Percentiles rank a stretch among this genome's conserved stretches.
phyloP scores from a whole-genome alignment of 1,284 basidiomycete species.

The Trichosporon sp. region DNA sequence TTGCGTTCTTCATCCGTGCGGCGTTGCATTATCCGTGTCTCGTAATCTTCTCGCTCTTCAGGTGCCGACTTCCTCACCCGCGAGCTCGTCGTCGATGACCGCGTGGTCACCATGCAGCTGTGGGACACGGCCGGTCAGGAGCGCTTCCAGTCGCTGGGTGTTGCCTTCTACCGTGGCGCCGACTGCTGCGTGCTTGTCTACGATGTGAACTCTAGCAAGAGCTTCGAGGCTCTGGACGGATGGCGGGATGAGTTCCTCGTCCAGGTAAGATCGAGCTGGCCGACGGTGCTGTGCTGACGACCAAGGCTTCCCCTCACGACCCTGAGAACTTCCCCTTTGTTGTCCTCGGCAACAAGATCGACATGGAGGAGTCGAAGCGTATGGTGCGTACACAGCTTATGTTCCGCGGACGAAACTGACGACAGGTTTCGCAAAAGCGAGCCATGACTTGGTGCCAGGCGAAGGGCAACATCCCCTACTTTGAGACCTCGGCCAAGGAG shows the following conservation, averaged over 20 bases:
- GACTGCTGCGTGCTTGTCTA: slow-evolving; percentile 99
- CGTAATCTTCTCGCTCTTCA: slow-evolving; percentile 29
- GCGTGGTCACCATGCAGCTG: slow-evolving; percentile 97
- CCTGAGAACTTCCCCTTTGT: slow-evolving; percentile 99
- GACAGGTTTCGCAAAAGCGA: slow-evolving; percentile 93
- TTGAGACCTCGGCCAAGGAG: slow-evolving; percentile 99
- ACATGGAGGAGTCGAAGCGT: slow-evolving; percentile 97
- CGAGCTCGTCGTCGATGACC: slow-evolving; percentile 97
- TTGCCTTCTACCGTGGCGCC: slow-evolving; percentile 97
- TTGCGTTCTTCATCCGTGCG: not conserved
- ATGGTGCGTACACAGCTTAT: slow-evolving; percentile 80
- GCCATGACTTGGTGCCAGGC: slow-evolving; percentile 99
- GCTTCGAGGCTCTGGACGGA: slow-evolving; percentile 91
- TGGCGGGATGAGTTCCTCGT: slow-evolving; percentile 98
- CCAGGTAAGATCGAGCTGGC: slow-evolving; percentile 49
- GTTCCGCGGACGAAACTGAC: too few species aligned
- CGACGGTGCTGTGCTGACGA: not conserved
- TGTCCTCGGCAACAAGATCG: slow-evolving; percentile 98
- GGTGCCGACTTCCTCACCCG: slow-evolving; percentile 73
- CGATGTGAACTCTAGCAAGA: slow-evolving; percentile 97
- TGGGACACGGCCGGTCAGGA: slow-evolving; percentile 99
- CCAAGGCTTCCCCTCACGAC: slow-evolving; percentile 88
- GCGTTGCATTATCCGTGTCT: not conserved
- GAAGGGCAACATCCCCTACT: slow-evolving; percentile 99
- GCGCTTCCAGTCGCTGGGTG: slow-evolving; percentile 96